Evolutionary conservation across 345 rosid genomes (phyloP).

Genomic region (Dipteronia sinensis): DNA sequence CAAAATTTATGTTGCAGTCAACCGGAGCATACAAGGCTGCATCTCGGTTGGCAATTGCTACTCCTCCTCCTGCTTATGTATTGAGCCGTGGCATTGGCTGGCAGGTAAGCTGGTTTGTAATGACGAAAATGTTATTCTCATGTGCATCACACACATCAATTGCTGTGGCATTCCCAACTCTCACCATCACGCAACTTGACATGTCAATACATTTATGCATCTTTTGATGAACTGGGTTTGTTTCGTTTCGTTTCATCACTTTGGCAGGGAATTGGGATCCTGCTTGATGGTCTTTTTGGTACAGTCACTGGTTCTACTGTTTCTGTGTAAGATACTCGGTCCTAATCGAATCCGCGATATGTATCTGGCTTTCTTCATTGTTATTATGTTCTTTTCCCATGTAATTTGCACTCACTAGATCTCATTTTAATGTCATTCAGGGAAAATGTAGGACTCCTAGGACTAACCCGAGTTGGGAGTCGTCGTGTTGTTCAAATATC

Average conservation of each 20-base stretch:
- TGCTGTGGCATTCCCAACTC: not conserved
- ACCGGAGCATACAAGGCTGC: slow-evolving; percentile 98
- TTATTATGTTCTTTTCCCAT: not conserved
- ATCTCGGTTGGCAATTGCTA: slow-evolving; percentile 92
- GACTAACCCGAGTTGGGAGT: slow-evolving; percentile 94
- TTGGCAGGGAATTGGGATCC: slow-evolving; percentile 84
- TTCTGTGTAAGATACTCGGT: slow-evolving; percentile 62
- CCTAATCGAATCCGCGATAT: not conserved
- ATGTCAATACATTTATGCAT: not conserved
- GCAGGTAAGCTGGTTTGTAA: slow-evolving; percentile 60
- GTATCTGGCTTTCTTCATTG: not conserved
- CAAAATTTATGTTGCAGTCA: slow-evolving; percentile 51
- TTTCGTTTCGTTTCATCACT: not conserved
- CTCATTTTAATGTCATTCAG: slow-evolving; percentile 41
- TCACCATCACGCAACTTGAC: not conserved
- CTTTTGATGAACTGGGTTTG: not conserved
- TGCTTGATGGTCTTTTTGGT: slow-evolving; percentile 94
- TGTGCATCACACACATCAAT: not conserved
- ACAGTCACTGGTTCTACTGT: slow-evolving; percentile 93
- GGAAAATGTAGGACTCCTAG: slow-evolving; percentile 95
- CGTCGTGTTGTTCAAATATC: slow-evolving; percentile 96
- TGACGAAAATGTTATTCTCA: no score
- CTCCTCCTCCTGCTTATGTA: slow-evolving; percentile 98
- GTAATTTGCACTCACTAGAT: slow-evolving; percentile 1
- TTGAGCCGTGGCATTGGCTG: slow-evolving; percentile 97